Percentiles rank a stretch among this genome's conserved stretches.
These are phyloP conservation scores for Pseudogymnoascus sp. DNA, from an alignment of 2,329 filamentous ascomycete genomes.

Conservation along the genomic window DNA sequence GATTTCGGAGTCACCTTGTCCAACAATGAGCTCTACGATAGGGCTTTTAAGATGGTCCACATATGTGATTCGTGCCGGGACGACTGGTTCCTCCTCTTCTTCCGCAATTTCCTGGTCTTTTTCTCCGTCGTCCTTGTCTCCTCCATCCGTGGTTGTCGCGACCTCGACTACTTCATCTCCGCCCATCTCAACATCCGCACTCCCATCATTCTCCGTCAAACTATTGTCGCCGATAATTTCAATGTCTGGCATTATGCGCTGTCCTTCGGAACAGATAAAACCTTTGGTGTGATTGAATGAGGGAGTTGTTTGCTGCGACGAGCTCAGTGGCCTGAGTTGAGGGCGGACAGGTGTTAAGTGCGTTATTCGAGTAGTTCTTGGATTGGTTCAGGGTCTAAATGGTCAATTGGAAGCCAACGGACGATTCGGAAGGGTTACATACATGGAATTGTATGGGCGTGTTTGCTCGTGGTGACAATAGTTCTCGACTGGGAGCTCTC, in stretches of 20 bases:
- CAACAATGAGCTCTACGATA: constrained; percentile 59
- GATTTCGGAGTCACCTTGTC: constrained; percentile 48
- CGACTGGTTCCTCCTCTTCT: constrained; percentile 12
- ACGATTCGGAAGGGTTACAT: not conserved
- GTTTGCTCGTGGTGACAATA: not conserved
- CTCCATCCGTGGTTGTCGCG: constrained; percentile 12
- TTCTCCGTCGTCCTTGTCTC: constrained; percentile 13
- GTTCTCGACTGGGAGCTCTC: not conserved
- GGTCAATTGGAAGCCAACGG: not conserved
- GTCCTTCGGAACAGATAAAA: not conserved
- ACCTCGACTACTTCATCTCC: constrained; percentile 23
- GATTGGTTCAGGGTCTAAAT: not conserved
- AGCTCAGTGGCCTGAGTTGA: not conserved
- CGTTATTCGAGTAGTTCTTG: not conserved
- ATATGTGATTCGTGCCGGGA: constrained; percentile 31
- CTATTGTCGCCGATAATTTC: constrained; percentile 15
- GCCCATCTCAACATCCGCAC: constrained; percentile 23
- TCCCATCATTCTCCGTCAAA: constrained; percentile 11
- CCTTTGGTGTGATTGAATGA: not conserved
- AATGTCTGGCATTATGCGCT: constrained; percentile 18
- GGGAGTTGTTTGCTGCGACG: not conserved
- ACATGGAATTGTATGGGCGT: not conserved
- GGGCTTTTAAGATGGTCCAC: constrained; percentile 58
- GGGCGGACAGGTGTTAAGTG: too few species aligned
- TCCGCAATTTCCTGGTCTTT: constrained; percentile 19